These are phyloP conservation scores for Ustilaginoidea virens DNA, from an alignment of 2,329 filamentous ascomycete species.

Conservation along the genomic window DNA sequence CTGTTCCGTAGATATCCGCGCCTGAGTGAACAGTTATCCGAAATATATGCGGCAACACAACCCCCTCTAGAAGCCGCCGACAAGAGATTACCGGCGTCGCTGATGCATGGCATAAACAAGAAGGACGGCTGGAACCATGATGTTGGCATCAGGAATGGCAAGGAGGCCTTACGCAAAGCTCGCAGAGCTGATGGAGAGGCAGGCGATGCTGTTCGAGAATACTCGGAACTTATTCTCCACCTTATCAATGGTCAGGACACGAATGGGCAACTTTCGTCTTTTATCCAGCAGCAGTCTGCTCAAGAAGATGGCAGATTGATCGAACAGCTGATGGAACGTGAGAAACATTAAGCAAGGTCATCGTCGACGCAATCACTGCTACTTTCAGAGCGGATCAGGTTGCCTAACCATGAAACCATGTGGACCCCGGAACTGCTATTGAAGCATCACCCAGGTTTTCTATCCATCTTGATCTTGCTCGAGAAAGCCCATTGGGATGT, in stretches of 20 bases:
- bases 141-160: slow-evolving; percentile 39
- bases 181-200: slow-evolving; percentile 34
- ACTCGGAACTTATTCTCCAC: slow-evolving; percentile 38
- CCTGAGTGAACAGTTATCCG: slow-evolving; percentile 28
- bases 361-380: too few relatives aligned
- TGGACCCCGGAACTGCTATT: too few relatives aligned
- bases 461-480: too few relatives aligned
- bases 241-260: slow-evolving; percentile 23
- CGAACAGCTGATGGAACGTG: slow-evolving; percentile 30
- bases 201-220: slow-evolving; percentile 45
- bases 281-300: slow-evolving; percentile 28
- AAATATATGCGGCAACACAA: slow-evolving; percentile 34
- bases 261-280: slow-evolving; percentile 16
- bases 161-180: slow-evolving; percentile 34
- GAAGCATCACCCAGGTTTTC: too few relatives aligned
- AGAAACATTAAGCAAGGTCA: slow-evolving; percentile 15
- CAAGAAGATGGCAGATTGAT: slow-evolving; percentile 34
- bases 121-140: slow-evolving; percentile 40
- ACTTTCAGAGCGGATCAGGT: too few relatives aligned
- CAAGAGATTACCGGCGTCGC: slow-evolving; percentile 15
- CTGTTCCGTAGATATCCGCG: slow-evolving; percentile 38
- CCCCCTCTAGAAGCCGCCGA: slow-evolving; percentile 21
- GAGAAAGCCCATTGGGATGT: neutral
- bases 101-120: slow-evolving; percentile 18
- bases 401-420: neutral